A percentile compares a stretch with the other conserved stretches of the same genome.
These are phyloP conservation scores for Petunia axillaris DNA, from an alignment of 257 asterid species.

Conservation along the genomic window DNA sequence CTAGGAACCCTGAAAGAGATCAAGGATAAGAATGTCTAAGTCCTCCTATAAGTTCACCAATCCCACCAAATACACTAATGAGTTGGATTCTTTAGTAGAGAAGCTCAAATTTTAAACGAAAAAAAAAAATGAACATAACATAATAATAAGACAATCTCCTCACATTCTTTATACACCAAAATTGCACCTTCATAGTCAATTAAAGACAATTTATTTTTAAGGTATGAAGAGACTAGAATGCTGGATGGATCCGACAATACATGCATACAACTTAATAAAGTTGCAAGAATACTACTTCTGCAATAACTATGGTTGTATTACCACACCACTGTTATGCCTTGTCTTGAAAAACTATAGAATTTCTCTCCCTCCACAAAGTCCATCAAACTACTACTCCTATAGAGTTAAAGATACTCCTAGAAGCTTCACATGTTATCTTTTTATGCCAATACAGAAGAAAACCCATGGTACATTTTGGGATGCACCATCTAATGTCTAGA, in stretches of 20 bases:
- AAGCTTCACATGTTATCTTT: too few relatives aligned
- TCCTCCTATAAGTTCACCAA: background rate
- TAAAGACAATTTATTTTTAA: background rate
- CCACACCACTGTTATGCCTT: background rate
- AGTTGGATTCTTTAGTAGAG: background rate
- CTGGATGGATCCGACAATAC: background rate
- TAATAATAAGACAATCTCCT: slow-evolving; percentile 6
- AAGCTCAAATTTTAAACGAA: background rate
- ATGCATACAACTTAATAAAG: background rate
- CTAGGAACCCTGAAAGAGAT: background rate
- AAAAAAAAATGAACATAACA: background rate
- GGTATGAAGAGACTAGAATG: background rate
- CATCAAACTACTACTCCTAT: too few relatives aligned
- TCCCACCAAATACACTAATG: background rate
- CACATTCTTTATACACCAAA: slow-evolving; percentile 9
- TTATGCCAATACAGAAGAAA: too few relatives aligned
- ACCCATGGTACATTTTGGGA: too few relatives aligned
- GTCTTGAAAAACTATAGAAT: background rate
- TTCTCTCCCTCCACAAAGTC: too few relatives aligned
- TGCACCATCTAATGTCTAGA: too few relatives aligned
- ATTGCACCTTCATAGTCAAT: background rate
- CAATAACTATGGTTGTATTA: background rate
- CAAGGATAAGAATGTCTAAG: background rate
- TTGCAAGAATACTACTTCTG: background rate
- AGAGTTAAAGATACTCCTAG: too few relatives aligned